Conservation (phyloP, 1,139 yeast genomes). For the Saccharomyces uvarum region DNA sequence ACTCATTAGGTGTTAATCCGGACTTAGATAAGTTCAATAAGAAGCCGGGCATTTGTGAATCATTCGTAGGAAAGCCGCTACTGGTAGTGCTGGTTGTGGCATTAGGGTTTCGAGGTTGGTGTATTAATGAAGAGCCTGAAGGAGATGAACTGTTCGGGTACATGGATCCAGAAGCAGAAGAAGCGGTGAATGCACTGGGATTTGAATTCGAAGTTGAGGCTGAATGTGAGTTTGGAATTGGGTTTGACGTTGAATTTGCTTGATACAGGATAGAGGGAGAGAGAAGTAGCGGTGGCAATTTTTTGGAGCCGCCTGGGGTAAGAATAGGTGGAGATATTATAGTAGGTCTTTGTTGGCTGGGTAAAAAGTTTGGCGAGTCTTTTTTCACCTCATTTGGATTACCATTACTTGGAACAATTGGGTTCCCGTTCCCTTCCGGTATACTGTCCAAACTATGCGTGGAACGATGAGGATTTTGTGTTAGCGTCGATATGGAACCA, state of each 20-base stretch:
- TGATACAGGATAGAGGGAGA: constrained; percentile 30
- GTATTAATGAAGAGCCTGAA: neutral
- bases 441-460: neutral
- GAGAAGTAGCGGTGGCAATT: constrained; percentile 46
- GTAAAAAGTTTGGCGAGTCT: constrained; percentile 10
- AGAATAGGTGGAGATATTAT: constrained; percentile 44
- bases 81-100: neutral
- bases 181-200: constrained; percentile 16
- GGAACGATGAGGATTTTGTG: neutral
- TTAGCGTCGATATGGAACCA: neutral
- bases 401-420: constrained; percentile 3
- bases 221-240: neutral
- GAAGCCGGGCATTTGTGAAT: constrained; percentile 15
- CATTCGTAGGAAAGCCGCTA: constrained; percentile 2
- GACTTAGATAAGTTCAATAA: constrained; percentile 38
- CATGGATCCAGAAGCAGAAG: constrained; percentile 11
- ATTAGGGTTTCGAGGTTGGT: neutral
- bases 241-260: constrained; percentile 31
- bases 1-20: constrained; percentile 66
- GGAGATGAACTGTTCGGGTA: neutral
- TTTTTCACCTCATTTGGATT: constrained; percentile 11
- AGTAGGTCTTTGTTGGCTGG: constrained; percentile 16
- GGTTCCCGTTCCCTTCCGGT: neutral
- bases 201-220: neutral
- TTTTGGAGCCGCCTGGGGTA: constrained; percentile 53